Base-by-base conservation (phyloP, 2,329 filamentous ascomycete genomes). In the Aspergillus quadrilineatus region DNA sequence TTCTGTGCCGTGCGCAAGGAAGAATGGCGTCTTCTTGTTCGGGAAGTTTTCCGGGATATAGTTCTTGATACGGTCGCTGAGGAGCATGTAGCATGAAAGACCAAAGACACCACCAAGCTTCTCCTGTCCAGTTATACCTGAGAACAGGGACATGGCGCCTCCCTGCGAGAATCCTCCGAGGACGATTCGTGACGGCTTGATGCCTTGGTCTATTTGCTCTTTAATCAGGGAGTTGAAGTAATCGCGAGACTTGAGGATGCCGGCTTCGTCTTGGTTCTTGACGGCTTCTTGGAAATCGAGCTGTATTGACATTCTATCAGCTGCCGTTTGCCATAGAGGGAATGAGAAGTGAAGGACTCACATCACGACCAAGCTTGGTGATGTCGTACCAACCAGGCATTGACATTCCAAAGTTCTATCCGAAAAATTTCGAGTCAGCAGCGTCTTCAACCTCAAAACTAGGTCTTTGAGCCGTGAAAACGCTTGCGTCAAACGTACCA, bases 21-120 rank as follows among this genome's bases (percentile, higher is more conserved):
- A 90, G 60, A 97, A 86, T 1, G 89, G 89, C 1, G 91, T 96
- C 41, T 88, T 80, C 73, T 87, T 85, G 73, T 91, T 92, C 54
- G 82, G 78, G 63, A 77, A 82, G 28, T 75, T 72, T 42, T 81
- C 78, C 1, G 82, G 79, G 14, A 84, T 72, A 61, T 84, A 77
- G 7, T 80, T 80, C 68, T 82, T 79, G 63, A 90, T 73, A 69
- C 87, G 88, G 60, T 82, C 77, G 61, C 84, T 80, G 46, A 97
- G 79, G 17, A 91, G 80, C 64, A 97, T 76, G 75, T 95, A 97
- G 66, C 85, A 88, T 10, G 89, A 94, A 60, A 97, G 76, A 6
- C 88, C 91, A 60, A 97, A 87, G 61, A 97, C 89, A 60, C 92
- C 93, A n/a, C 86, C 93, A 14, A 97, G 79, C 75, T 90, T 91